A percentile compares a stretch with the other conserved stretches of the same genome.
Conservation (phyloP, 371 early-diverging fungal species). For the Rhizopus microsporus region DNA sequence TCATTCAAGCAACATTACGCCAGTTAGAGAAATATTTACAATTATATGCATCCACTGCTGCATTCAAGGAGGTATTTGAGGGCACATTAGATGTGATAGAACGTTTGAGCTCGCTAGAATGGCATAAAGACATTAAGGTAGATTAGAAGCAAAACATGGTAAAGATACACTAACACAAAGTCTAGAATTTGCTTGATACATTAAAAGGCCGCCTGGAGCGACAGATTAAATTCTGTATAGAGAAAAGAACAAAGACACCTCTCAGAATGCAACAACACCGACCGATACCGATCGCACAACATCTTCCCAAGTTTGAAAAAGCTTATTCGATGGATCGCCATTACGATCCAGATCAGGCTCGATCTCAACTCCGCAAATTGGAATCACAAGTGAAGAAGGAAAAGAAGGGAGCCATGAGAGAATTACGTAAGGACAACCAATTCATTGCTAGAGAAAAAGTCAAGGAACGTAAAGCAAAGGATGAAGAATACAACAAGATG, state of each 20-base stretch:
- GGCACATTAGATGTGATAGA: conserved; percentile 44
- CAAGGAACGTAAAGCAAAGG: conserved; percentile 74
- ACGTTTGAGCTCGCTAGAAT: conserved; percentile 17
- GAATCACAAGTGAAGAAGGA: conserved; percentile 84
- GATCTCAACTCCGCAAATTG: conserved; percentile 74
- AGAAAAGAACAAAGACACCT: conserved; percentile 64
- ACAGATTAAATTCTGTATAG: conserved; percentile 58
- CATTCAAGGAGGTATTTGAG: conserved; percentile 63
- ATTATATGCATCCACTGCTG: conserved; percentile 59
- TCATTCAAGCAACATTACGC: conserved; percentile 46
- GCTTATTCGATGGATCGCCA: conserved; percentile 81
- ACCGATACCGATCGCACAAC: conserved; percentile 87
- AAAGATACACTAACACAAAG: neutral
- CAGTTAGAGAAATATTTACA: conserved; percentile 54
- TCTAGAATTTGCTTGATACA: conserved; percentile 25
- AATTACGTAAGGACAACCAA: conserved; percentile 90
- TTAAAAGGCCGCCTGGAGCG: conserved; percentile 48
- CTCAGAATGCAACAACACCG: conserved; percentile 83
- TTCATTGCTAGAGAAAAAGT: conserved; percentile 82
- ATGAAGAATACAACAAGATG: conserved; percentile 81
- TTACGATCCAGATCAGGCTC: conserved; percentile 80
- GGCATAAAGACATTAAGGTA: conserved; percentile 45
- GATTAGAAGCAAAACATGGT: neutral
- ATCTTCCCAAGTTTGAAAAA: conserved; percentile 89
- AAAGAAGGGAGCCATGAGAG: conserved; percentile 90